A percentile compares a stretch with the other conserved stretches of the same genome.
phyloP scores from a whole-genome alignment of 306 rosid genomes.

The Prunus armeniaca region DNA sequence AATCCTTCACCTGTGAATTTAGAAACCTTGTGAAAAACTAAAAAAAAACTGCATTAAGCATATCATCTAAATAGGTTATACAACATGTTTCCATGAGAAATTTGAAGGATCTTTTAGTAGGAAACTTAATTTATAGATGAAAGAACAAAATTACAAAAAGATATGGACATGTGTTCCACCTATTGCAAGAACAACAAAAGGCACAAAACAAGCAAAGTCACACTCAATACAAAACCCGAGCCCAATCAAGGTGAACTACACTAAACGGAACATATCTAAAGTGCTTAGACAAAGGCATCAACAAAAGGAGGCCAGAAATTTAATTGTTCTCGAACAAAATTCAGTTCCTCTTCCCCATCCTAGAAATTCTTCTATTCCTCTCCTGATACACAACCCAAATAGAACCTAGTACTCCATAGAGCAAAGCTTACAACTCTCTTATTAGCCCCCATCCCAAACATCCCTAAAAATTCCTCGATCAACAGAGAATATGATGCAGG shows the following conservation, averaged over 20 bases:
- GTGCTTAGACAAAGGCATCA: background rate
- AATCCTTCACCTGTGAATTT: slow-evolving; percentile 52
- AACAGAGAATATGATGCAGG: background rate
- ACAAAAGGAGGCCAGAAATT: background rate
- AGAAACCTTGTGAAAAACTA: slow-evolving; percentile 14
- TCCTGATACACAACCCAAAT: background rate
- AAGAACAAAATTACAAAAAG: background rate
- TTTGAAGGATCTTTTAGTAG: background rate
- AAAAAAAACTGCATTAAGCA: background rate
- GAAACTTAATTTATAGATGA: background rate
- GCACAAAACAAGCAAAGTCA: background rate
- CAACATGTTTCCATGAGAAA: background rate
- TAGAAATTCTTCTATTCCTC: background rate
- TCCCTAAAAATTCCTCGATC: background rate
- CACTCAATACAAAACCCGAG: background rate
- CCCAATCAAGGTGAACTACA: background rate
- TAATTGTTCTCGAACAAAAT: background rate
- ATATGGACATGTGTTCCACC: background rate
- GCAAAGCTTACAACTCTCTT: background rate
- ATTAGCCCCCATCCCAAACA: background rate
- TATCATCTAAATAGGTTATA: slow-evolving; percentile 3
- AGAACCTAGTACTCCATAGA: background rate
- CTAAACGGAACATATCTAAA: background rate
- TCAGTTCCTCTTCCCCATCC: background rate
- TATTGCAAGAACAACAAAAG: background rate